Conservation (phyloP, 163 green algal species). For the Scenedesmus sp. region DNA sequence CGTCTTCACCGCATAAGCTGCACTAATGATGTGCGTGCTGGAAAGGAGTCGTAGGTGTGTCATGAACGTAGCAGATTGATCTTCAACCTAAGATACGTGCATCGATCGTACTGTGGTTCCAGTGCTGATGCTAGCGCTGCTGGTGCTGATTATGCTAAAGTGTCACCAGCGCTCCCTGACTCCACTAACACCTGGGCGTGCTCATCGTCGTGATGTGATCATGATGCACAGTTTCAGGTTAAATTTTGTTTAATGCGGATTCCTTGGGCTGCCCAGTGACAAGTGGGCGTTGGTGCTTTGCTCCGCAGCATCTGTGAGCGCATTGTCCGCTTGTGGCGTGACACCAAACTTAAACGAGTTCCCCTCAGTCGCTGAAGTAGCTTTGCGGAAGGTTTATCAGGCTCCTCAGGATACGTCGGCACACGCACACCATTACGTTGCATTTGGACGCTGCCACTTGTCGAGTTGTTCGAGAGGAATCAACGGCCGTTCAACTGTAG, state of each 20-base stretch:
- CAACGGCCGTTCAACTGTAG: not conserved
- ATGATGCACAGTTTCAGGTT: not conserved
- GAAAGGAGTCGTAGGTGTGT: too few relatives aligned
- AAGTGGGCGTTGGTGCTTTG: slow-evolving; percentile 4
- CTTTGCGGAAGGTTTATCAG: not conserved
- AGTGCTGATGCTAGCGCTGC: not conserved
- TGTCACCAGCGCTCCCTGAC: not conserved
- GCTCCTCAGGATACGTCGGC: not conserved
- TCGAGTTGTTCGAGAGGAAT: not conserved
- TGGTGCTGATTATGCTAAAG: not conserved
- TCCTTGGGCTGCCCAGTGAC: not conserved
- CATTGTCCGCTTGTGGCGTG: not conserved
- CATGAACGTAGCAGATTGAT: too few relatives aligned
- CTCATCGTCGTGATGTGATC: not conserved
- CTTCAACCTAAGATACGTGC: too few relatives aligned
- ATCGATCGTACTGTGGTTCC: not conserved
- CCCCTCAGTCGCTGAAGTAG: not conserved
- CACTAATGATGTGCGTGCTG: too few relatives aligned
- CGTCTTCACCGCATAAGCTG: too few relatives aligned
- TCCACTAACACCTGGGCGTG: not conserved
- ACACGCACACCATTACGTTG: not conserved
- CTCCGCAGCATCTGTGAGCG: not conserved
- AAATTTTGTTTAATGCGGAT: not conserved
- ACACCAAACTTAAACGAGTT: not conserved
- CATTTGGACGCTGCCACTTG: not conserved